Evolutionary conservation across 106 monocot species (phyloP).

Genomic region (Hemerocallis citrina): DNA sequence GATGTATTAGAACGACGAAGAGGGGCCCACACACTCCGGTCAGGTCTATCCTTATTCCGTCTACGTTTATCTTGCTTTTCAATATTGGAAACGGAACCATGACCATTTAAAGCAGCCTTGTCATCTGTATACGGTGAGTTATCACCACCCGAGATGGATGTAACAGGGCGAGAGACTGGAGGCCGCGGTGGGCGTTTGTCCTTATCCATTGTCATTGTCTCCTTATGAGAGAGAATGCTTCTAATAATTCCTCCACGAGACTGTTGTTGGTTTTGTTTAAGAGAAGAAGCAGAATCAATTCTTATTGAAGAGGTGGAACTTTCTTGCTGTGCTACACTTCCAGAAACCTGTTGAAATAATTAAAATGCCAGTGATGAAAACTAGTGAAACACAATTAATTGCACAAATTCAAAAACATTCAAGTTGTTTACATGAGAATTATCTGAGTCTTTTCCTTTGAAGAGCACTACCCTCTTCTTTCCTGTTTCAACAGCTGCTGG

Average conservation of each 20-base stretch:
- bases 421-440: constrained; percentile 17
- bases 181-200: constrained; percentile 40
- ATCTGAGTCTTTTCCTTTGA: constrained; percentile 45
- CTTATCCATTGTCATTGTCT: constrained; percentile 16
- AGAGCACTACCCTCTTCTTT: constrained; percentile 27
- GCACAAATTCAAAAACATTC: neutral
- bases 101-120: constrained; percentile 23
- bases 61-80: constrained; percentile 49
- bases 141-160: neutral
- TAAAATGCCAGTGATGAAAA: neutral
- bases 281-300: constrained; percentile 4
- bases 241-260: constrained; percentile 30
- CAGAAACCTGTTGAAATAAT: neutral
- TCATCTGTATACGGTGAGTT: constrained; percentile 17
- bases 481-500: constrained; percentile 16
- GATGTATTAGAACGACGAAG: constrained; percentile 45
- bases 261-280: constrained; percentile 23
- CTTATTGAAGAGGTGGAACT: constrained; percentile 18
- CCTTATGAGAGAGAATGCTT: constrained; percentile 34
- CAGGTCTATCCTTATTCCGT: constrained; percentile 67
- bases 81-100: constrained; percentile 11
- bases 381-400: neutral
- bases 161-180: constrained; percentile 10
- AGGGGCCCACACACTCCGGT: constrained; percentile 71
- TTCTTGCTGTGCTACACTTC: constrained; percentile 9